Conservation (phyloP, 805 yeast genomes). For the Zygoascus biomembranicola region DNA sequence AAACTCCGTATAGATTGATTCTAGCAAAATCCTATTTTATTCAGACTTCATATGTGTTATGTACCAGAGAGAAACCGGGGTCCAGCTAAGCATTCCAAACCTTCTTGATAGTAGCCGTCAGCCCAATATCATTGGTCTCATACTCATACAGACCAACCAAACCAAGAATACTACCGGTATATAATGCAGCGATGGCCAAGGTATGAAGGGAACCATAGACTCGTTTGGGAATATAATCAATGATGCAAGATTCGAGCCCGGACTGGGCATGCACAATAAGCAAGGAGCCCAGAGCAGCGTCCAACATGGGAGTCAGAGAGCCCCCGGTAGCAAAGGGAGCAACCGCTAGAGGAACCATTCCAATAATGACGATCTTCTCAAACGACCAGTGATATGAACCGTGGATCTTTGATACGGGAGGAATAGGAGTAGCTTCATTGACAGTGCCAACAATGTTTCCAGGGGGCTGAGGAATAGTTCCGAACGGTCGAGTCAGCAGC, state of each 20-base stretch:
- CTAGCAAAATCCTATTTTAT: no score
- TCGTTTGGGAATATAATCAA: slow-evolving; percentile 84
- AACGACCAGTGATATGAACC: slow-evolving; percentile 94
- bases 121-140: slow-evolving; percentile 67
- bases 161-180: slow-evolving; percentile 61
- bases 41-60: no score
- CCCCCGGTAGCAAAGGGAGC: slow-evolving; percentile 74
- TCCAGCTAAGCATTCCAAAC: slow-evolving; percentile 61
- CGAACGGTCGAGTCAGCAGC: background rate
- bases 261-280: slow-evolving; percentile 71
- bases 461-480: slow-evolving; percentile 65
- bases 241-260: slow-evolving; percentile 86
- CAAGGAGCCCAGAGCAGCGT: slow-evolving; percentile 58
- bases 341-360: slow-evolving; percentile 67
- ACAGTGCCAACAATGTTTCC: slow-evolving; percentile 90
- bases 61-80: no score
- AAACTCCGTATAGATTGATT: no score
- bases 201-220: slow-evolving; percentile 73
- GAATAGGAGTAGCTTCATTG: slow-evolving; percentile 75
- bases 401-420: slow-evolving; percentile 52
- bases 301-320: slow-evolving; percentile 53
- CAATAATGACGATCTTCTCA: slow-evolving; percentile 63
- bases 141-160: slow-evolving; percentile 75
- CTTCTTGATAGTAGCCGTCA: slow-evolving; percentile 53
- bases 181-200: slow-evolving; percentile 58